Evolutionary conservation across 129 eudicot species (phyloP), one percentile per base, ranked within the genome.

Genomic region (Saussurea involucrata): DNA sequence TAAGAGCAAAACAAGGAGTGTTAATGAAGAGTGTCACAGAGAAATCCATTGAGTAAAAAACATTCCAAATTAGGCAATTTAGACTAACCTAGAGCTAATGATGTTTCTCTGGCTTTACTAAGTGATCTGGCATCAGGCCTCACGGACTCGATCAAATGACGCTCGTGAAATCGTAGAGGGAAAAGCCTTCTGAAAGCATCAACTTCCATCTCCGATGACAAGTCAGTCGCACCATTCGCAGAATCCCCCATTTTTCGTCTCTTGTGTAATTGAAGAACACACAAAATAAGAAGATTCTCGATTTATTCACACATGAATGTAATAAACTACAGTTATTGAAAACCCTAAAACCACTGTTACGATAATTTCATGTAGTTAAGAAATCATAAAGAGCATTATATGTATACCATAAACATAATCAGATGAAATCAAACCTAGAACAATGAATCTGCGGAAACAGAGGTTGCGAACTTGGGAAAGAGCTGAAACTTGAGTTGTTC

Each of bases 101-200:
- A 78, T 7, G 98, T 91, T 24, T 94, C 96, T 89, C 98, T 89
- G 61, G 98, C 96, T 78, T 75, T 84, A 68, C 81, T 78, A 80
- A 94, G 97, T 13, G 85, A 81, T 66, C 98, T 84, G 21, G 89
- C 97, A 84, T 94, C 98, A 8, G 98, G 92, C 65, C 98, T 77
- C 75, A 94, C 80, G 24, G 98, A 91, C 61, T 94, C 90, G 2
- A 71, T 76, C 71, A 94, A 83, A 87, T 89, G 97, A 13, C 89
- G 91, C 72, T 94, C 98, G 60, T 90, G 95, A 85, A 85, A 94
- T 3, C 88, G 84, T 21, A 91, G 63, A 9, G 98, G 98, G 63
- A 91, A 94, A 55, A 94, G 92, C 57, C 92, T 84, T 58, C 96
- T 85, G 74, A 89, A 94, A 24, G 98, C 98, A 75, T 94, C 97